Conservation (phyloP, 257 asterid species). For the Scutellaria galericulata region DNA sequence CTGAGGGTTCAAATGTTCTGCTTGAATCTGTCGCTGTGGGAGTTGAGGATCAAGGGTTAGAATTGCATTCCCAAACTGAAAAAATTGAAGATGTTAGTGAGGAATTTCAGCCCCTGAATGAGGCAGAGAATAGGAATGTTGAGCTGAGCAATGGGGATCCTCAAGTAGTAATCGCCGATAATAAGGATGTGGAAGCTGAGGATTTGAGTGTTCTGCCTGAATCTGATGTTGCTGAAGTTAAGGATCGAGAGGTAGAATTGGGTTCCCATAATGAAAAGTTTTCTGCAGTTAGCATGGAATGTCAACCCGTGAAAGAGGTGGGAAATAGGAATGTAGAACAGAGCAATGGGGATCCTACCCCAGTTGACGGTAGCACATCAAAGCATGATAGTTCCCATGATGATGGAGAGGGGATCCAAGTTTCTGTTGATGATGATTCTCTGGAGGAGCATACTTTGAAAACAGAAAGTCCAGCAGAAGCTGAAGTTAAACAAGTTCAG, state of each 20-base stretch:
- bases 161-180: not conserved
- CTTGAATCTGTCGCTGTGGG: not conserved
- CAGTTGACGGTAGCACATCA: slow-evolving; percentile 13
- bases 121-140: slow-evolving; percentile 8
- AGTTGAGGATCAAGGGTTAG: not conserved
- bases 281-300: slow-evolving; percentile 21
- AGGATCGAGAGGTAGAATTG: slow-evolving; percentile 8
- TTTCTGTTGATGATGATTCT: slow-evolving; percentile 28
- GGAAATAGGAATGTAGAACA: slow-evolving; percentile 27
- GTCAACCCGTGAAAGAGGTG: slow-evolving; percentile 13
- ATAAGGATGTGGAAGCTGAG: slow-evolving; percentile 17
- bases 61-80: slow-evolving; percentile 22
- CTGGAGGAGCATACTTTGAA: slow-evolving; percentile 23
- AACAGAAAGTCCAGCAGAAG: slow-evolving; percentile 31
- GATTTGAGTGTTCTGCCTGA: not conserved
- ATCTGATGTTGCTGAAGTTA: slow-evolving; percentile 4
- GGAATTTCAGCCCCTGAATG: not conserved
- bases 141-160: slow-evolving; percentile 11
- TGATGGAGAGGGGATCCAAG: slow-evolving; percentile 31
- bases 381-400: slow-evolving; percentile 28
- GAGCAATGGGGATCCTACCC: slow-evolving; percentile 17
- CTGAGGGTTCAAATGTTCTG: slow-evolving; percentile 8
- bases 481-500: slow-evolving; percentile 36
- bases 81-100: slow-evolving; percentile 12
- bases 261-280: slow-evolving; percentile 30